A percentile compares a stretch with the other conserved stretches of the same genome.
Conservation (phyloP, 371 early-diverging fungal genomes). For the Paraphysoderma sedebokerense region DNA sequence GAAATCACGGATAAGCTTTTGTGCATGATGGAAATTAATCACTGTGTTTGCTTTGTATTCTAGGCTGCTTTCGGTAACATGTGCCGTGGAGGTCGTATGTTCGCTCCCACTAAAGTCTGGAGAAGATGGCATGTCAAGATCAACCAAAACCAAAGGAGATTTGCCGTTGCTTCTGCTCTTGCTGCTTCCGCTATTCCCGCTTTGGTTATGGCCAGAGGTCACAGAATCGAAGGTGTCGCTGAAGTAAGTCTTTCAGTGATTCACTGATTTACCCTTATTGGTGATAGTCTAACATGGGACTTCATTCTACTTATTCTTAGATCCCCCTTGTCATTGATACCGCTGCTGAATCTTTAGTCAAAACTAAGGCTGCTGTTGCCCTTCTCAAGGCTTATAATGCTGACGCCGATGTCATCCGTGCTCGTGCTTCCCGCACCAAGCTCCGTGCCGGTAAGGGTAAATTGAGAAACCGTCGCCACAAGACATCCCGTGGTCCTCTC, state of each 20-base stretch:
- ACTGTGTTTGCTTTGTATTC: neutral
- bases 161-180: conserved; percentile 94
- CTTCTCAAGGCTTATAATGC: conserved; percentile 88
- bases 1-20: no score
- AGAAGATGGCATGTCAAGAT: conserved; percentile 99
- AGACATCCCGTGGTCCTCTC: conserved; percentile 95
- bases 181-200: conserved; percentile 95
- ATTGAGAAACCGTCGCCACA: conserved; percentile 97
- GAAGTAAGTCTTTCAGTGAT: no score
- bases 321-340: conserved; percentile 92
- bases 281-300: no score
- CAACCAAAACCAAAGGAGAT: conserved; percentile 96
- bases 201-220: conserved; percentile 98
- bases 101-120: conserved; percentile 99
- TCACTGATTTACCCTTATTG: no score
- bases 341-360: conserved; percentile 64
- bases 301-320: no score
- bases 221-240: conserved; percentile 85
- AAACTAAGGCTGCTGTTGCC: conserved; percentile 94
- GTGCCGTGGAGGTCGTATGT: conserved; percentile 99
- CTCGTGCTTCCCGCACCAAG: conserved; percentile 89
- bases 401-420: conserved; percentile 92
- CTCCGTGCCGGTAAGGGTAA: conserved; percentile 98
- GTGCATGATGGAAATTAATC: no score
- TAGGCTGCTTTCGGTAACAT: conserved; percentile 98